Conservation (phyloP, 2,329 filamentous ascomycete genomes). For the Colletotrichum liriopes region DNA sequence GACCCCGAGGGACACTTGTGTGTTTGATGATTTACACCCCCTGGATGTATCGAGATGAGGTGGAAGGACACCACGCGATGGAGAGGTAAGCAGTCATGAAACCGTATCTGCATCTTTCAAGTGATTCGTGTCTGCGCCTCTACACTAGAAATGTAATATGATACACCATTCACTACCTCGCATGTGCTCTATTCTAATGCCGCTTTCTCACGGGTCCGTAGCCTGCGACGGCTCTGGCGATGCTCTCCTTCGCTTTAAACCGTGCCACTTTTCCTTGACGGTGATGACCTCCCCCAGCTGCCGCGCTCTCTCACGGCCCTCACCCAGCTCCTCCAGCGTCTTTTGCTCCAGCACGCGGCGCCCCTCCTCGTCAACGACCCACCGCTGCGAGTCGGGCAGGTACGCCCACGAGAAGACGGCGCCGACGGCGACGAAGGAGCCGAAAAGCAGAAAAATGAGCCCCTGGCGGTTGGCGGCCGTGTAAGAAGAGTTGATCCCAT, state of each 20-base stretch:
- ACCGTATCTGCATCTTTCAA: not conserved
- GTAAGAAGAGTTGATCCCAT: constrained; percentile 65
- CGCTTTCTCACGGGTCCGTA: constrained; percentile 11
- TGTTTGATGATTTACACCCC: not conserved
- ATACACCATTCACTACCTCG: not conserved
- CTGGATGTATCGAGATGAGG: too few relatives aligned
- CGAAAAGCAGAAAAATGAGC: constrained; percentile 66
- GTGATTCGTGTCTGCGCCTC: not conserved
- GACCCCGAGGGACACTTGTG: constrained; percentile 23
- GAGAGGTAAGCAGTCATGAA: not conserved
- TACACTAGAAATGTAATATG: not conserved
- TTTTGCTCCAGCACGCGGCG: constrained; percentile 60
- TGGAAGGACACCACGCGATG: not conserved
- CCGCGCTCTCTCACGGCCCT: constrained; percentile 62
- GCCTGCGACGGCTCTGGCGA: constrained; percentile 25
- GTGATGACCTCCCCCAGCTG: constrained; percentile 62
- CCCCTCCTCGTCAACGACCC: constrained; percentile 53
- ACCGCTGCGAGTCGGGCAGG: constrained; percentile 64
- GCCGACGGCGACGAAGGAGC: constrained; percentile 64
- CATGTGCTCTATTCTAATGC: not conserved
- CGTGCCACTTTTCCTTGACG: constrained; percentile 59
- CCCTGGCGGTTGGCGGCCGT: constrained; percentile 60
- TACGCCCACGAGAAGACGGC: constrained; percentile 68
- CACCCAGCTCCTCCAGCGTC: constrained; percentile 66
- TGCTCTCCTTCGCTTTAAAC: constrained; percentile 54